Evolutionary conservation across 441 rosid species (phyloP).

Genomic region (Syzygium syzygioides): DNA sequence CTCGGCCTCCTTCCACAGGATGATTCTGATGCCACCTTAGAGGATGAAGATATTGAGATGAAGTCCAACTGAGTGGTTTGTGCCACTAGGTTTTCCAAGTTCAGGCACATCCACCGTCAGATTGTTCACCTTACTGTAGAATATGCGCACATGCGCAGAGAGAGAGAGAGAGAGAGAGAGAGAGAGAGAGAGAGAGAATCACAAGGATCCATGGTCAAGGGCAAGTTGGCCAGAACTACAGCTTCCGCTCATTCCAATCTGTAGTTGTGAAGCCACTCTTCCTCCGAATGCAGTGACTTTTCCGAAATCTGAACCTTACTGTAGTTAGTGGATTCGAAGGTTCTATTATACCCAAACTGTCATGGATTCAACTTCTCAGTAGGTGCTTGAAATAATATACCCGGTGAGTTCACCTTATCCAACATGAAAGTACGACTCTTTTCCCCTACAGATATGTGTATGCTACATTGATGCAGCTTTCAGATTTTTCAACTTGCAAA

Average conservation of each 20-base stretch:
- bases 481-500: neutral
- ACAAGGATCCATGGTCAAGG: neutral
- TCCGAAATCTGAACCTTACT: neutral
- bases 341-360: neutral
- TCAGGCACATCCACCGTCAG: neutral
- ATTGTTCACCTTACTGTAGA: neutral
- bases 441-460: neutral
- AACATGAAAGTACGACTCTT: neutral
- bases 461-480: neutral
- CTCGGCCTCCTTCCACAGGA: constrained; percentile 72
- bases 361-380: neutral
- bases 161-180: neutral
- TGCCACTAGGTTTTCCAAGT: neutral
- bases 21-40: constrained; percentile 28
- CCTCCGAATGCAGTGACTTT: neutral
- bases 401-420: neutral
- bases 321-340: neutral
- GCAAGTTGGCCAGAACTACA: neutral
- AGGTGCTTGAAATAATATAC: neutral
- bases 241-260: neutral
- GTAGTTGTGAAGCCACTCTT: neutral
- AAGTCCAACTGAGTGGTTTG: constrained; percentile 49
- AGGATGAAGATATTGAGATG: constrained; percentile 60
- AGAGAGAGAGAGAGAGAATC: constrained; percentile 10
- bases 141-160: neutral